Percentiles rank a stretch among this genome's conserved stretches.
phyloP scores from a whole-genome alignment of 176 grass and related monocot genomes.

The Oryza nivara region DNA sequence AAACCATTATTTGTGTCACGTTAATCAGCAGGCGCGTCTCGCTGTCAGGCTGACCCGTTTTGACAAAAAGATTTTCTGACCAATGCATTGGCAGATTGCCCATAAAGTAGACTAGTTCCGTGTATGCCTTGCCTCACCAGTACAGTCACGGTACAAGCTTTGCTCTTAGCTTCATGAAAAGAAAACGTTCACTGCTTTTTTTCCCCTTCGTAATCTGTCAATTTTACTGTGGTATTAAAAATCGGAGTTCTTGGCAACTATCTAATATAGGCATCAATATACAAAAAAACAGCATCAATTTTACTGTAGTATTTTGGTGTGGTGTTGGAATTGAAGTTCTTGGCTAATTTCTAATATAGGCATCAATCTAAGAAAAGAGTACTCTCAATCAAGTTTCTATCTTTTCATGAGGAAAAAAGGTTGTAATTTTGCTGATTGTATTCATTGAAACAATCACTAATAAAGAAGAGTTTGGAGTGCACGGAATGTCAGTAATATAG shows the following conservation, averaged over 20 bases:
- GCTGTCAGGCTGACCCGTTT: not conserved
- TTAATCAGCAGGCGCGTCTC: not conserved
- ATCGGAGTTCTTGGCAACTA: not conserved
- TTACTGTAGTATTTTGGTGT: not conserved
- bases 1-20: conserved; percentile 6
- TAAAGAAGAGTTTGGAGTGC: conserved; percentile 23
- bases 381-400: not conserved
- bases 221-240: not conserved
- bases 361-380: not conserved
- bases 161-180: conserved; percentile 17
- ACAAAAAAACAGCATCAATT: not conserved
- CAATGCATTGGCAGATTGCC: not conserved
- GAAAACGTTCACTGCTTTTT: not conserved
- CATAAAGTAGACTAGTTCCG: conserved; percentile 17
- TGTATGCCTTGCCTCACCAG: conserved; percentile 11
- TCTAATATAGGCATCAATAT: not conserved
- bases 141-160: conserved; percentile 2
- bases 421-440: not conserved
- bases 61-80: conserved; percentile 2
- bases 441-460: not conserved
- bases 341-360: not conserved
- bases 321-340: not conserved
- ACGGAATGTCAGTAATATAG: not conserved
- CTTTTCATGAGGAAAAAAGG: not conserved
- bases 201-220: not conserved